These are phyloP conservation scores for Phanerodontia chrysosporium DNA, from an alignment of 768 basidiomycete genomes.

Conservation along the genomic window DNA sequence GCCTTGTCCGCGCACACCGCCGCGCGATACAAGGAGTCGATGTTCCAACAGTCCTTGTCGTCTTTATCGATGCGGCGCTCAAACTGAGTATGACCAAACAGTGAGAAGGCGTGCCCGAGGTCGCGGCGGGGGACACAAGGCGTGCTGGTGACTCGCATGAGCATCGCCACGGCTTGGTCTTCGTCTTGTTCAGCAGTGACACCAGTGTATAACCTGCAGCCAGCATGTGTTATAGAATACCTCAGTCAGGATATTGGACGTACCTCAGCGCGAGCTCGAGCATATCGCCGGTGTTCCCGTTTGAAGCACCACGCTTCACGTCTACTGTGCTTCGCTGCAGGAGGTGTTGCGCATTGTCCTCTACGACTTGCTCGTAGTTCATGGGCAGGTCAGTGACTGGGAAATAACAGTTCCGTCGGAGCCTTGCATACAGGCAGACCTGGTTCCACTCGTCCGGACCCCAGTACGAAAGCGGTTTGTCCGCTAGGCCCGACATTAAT, in stretches of 20 bases:
- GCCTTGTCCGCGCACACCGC: constrained; percentile 5
- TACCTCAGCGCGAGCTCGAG: constrained; percentile 10
- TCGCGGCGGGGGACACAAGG: constrained; percentile 2
- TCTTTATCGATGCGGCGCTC: constrained; percentile 1
- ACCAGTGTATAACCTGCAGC: not conserved
- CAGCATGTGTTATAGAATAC: not conserved
- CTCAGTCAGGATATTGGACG: not conserved
- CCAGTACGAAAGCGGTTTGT: too few relatives aligned
- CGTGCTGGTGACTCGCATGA: not conserved
- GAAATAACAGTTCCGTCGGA: too few relatives aligned
- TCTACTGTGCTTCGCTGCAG: not conserved
- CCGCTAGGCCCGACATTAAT: too few relatives aligned
- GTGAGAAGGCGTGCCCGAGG: constrained; percentile 3
- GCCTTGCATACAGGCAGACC: too few relatives aligned
- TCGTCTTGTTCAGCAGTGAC: not conserved
- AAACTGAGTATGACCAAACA: constrained; percentile 2
- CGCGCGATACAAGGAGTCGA: constrained; percentile 6
- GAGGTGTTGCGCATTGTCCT: not conserved
- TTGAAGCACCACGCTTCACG: not conserved
- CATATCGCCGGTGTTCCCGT: not conserved
- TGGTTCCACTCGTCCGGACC: too few relatives aligned
- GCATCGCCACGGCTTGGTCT: not conserved
- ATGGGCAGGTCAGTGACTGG: not conserved
- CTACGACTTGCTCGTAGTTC: not conserved
- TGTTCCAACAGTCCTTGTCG: not conserved